Conservation (phyloP, 805 yeast genomes). For the Zygotorulaspora chibaensis region DNA sequence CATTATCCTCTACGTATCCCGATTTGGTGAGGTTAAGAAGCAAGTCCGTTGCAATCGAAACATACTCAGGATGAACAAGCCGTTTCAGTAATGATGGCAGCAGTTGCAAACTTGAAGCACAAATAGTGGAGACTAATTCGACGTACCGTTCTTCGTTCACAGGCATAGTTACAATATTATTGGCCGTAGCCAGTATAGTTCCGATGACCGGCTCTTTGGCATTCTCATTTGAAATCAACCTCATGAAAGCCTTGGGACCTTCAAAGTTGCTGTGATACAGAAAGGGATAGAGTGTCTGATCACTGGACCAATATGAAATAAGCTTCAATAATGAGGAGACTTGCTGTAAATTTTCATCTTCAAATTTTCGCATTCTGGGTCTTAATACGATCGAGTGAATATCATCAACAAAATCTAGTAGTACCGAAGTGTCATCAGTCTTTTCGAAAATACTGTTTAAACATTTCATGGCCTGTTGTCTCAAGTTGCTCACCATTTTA, state of each 20-base stretch:
- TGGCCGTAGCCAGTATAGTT: slow-evolving; percentile 52
- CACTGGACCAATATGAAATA: slow-evolving; percentile 54
- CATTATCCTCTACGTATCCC: slow-evolving; percentile 52
- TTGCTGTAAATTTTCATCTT: slow-evolving; percentile 74
- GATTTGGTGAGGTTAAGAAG: slow-evolving; percentile 51
- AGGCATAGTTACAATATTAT: slow-evolving; percentile 42
- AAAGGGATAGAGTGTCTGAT: slow-evolving; percentile 45
- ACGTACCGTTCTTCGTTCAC: slow-evolving; percentile 43
- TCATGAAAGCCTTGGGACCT: slow-evolving; percentile 52
- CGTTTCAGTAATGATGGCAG: slow-evolving; percentile 48
- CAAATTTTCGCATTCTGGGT: slow-evolving; percentile 66
- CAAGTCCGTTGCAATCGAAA: slow-evolving; percentile 49
- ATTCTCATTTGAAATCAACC: slow-evolving; percentile 47
- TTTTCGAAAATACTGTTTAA: slow-evolving; percentile 52
- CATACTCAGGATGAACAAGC: slow-evolving; percentile 40
- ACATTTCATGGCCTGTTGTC: slow-evolving; percentile 66
- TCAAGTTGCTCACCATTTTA: slow-evolving; percentile 52
- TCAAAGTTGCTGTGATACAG: slow-evolving; percentile 52
- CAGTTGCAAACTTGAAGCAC: slow-evolving; percentile 49
- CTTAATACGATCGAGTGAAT: slow-evolving; percentile 52
- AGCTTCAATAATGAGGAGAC: slow-evolving; percentile 72
- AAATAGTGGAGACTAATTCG: slow-evolving; percentile 50
- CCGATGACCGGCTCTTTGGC: slow-evolving; percentile 65
- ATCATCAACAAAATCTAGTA: slow-evolving; percentile 49
- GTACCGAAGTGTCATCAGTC: slow-evolving; percentile 48